Percentiles rank a stretch among this genome's conserved stretches.
Conservation (phyloP, 495 filamentous ascomycete genomes). For the Penicillium tannophilum region DNA sequence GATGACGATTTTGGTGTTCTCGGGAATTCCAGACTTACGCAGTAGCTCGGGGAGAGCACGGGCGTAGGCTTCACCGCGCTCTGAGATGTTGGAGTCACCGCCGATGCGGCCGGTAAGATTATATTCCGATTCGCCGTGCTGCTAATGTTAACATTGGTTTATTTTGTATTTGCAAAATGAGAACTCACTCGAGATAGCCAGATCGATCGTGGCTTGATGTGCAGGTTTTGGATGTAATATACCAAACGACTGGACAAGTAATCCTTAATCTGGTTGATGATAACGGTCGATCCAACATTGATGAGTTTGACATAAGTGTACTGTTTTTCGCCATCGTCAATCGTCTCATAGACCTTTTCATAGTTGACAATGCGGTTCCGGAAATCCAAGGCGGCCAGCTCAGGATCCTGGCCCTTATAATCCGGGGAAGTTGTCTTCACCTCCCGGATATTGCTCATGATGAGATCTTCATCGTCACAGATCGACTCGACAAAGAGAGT, state of each 20-base stretch:
- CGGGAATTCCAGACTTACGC: slow-evolving; percentile 72
- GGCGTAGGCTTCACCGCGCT: slow-evolving; percentile 86
- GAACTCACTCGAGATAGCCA: slow-evolving; percentile 88
- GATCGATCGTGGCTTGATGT: slow-evolving; percentile 95
- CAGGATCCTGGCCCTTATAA: slow-evolving; percentile 91
- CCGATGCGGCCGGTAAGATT: slow-evolving; percentile 89
- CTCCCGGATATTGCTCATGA: slow-evolving; percentile 96
- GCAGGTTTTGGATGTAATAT: slow-evolving; percentile 97
- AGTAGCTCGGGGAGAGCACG: slow-evolving; percentile 78
- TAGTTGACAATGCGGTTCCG: slow-evolving; percentile 93
- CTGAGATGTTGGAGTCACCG: slow-evolving; percentile 83
- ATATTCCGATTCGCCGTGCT: slow-evolving; percentile 93
- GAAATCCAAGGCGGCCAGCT: slow-evolving; percentile 86
- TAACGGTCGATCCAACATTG: slow-evolving; percentile 90
- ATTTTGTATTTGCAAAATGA: not conserved
- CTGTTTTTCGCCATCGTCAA: slow-evolving; percentile 80
- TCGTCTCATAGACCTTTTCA: slow-evolving; percentile 91
- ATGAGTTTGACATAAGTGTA: slow-evolving; percentile 96
- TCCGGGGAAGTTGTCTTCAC: slow-evolving; percentile 97
- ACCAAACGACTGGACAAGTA: slow-evolving; percentile 95
- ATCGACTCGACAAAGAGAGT: slow-evolving; percentile 94
- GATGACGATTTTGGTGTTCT: slow-evolving; percentile 81
- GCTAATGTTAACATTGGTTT: slow-evolving; percentile 1
- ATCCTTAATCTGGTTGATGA: slow-evolving; percentile 96
- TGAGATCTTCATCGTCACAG: slow-evolving; percentile 90